Evolutionary conservation across 2,329 filamentous ascomycete species (phyloP), one percentile per base, ranked within the genome.

Genomic region (Nothopassalora personata): DNA sequence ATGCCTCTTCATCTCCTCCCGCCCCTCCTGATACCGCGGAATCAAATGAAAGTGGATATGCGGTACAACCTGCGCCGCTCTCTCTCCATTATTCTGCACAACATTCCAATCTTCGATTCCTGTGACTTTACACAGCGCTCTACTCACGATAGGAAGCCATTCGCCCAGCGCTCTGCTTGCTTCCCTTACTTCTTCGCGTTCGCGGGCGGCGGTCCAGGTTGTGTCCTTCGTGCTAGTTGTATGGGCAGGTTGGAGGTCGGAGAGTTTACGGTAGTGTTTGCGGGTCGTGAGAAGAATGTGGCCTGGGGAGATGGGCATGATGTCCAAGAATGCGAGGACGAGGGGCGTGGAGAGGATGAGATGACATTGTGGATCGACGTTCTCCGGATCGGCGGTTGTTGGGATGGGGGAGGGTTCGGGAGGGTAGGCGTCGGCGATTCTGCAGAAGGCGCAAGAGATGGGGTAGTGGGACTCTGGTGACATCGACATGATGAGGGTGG

Each of bases 31-130:
- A 64, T 72, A 91, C 39, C 93, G 79, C 0, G 93, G 93, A 34
- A 99, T 95, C 54, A 97, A 83, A 68, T 99, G 94, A 73, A 95
- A 97, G 74, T 99, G 93, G 52, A 95, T 87, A 74, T 97, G 93
- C 23, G 89, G 88, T 1, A 97, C 91, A 15, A 96, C 91, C 76
- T 97, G 93, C 1, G 91, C 91, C 1, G 93, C 93, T 33, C 91
- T 85, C 3, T 86, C 86, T 15, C 93, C 84, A 68, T 97, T 97
- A 73, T 97, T 97, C 78, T 97, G 93, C 57, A 97, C 90, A 31
- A 97, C 86, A 74, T 99, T 99, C 88, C 93, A 97, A 76, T 97
- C 92, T 53, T 80, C 80, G 1, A 90, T 83, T 9, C 86, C 88
- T 2, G 87, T 89, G 0, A 86, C 84, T 54, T 79, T 80, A 33